Percentiles rank a stretch among this genome's conserved stretches.
Conservation (phyloP, 2,329 filamentous ascomycete genomes). For the Paracoccidioides brasiliensis region DNA sequence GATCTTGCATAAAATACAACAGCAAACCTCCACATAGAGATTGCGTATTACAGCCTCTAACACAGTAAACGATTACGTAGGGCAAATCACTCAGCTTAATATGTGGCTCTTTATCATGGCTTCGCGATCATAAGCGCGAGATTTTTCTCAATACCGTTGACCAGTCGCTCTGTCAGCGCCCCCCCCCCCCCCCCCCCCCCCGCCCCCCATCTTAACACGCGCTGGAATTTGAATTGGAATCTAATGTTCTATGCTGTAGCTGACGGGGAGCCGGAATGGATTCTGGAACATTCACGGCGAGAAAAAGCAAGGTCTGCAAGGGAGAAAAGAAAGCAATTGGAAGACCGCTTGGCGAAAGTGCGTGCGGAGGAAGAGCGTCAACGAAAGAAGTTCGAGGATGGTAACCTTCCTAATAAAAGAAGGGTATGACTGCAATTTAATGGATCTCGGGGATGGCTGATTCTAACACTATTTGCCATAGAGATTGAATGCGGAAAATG, state of each 20-base stretch:
- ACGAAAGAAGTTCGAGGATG: slow-evolving; percentile 37
- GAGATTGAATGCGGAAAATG: slow-evolving; percentile 17
- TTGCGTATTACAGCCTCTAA: background rate
- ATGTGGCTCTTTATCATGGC: slow-evolving; percentile 78
- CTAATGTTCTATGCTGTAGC: slow-evolving; percentile 18
- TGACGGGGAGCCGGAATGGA: slow-evolving; percentile 70
- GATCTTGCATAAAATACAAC: background rate
- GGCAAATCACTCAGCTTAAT: slow-evolving; percentile 89
- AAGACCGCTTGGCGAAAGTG: slow-evolving; percentile 54
- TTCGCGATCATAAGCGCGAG: slow-evolving; percentile 64
- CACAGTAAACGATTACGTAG: slow-evolving; percentile 22
- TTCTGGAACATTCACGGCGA: slow-evolving; percentile 60
- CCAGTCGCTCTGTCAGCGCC: slow-evolving; percentile 11
- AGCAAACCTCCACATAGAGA: background rate
- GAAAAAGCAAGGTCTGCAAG: slow-evolving; percentile 55
- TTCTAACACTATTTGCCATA: slow-evolving; percentile 8
- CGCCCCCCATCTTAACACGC: background rate
- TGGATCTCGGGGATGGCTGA: background rate
- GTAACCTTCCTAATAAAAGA: slow-evolving; percentile 37
- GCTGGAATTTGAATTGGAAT: background rate
- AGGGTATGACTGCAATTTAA: slow-evolving; percentile 19
- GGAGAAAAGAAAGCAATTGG: slow-evolving; percentile 56
- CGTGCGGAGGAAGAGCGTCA: slow-evolving; percentile 49
- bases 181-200: background rate
- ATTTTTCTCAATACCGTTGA: slow-evolving; percentile 42